A percentile compares a stretch with the other conserved stretches of the same genome.
Conservation (phyloP, 257 asterid species). For the Rubia yunnanensis region DNA sequence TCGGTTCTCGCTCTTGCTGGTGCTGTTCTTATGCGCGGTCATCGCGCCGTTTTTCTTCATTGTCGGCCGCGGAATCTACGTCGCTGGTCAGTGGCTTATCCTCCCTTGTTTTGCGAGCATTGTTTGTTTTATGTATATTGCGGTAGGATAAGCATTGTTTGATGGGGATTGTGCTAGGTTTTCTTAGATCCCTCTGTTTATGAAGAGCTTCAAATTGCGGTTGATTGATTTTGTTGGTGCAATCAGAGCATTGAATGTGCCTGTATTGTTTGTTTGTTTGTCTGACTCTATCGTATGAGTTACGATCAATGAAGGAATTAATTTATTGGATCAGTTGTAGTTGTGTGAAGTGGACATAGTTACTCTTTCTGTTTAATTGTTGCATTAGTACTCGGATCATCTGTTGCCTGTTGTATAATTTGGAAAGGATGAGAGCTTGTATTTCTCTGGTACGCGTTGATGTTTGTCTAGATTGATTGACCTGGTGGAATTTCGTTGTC, state of each 20-base stretch:
- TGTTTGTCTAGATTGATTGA: not conserved
- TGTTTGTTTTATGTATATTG: not conserved
- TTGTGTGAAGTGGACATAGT: not conserved
- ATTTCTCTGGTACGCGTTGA: not conserved
- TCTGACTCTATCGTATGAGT: not conserved
- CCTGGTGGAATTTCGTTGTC: not conserved
- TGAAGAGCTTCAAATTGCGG: not conserved
- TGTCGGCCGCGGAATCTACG: conserved; percentile 36
- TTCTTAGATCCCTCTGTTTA: conserved; percentile 4
- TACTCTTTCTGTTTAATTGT: not conserved
- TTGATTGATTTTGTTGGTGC: not conserved
- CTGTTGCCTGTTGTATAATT: not conserved
- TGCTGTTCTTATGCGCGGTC: conserved; percentile 22
- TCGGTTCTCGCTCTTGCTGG: conserved; percentile 15
- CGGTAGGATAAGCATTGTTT: not conserved
- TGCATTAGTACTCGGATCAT: not conserved
- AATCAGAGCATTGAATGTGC: not conserved
- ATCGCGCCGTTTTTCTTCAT: conserved; percentile 33
- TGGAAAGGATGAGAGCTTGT: not conserved
- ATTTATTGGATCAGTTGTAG: not conserved
- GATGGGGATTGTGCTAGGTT: not conserved
- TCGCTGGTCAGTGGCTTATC: conserved; percentile 38
- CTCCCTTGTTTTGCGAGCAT: not conserved
- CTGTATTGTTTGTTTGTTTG: not conserved
- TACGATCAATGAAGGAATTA: not conserved